Conservation (phyloP, 1,284 basidiomycete species). For the Polyporus tsugae region DNA sequence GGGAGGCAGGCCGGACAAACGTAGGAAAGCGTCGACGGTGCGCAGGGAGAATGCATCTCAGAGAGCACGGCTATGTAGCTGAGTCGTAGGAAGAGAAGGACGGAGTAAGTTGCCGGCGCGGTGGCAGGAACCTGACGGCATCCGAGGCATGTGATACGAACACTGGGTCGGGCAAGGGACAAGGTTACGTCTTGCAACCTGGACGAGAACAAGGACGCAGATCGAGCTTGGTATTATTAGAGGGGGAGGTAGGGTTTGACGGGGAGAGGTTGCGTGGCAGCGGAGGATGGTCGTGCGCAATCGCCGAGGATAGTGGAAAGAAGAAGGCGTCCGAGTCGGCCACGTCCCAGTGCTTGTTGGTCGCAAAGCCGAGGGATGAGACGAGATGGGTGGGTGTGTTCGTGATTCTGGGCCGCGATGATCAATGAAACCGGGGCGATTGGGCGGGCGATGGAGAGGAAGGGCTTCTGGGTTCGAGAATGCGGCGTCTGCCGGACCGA, state of each 20-base stretch:
- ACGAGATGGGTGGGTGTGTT: constrained; percentile 4
- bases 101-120: neutral
- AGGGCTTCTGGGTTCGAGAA: neutral
- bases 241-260: neutral
- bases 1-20: neutral
- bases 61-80: neutral
- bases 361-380: neutral
- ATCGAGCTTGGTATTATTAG: neutral
- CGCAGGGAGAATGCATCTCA: neutral
- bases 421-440: constrained; percentile 5
- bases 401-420: neutral
- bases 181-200: neutral
- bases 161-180: neutral
- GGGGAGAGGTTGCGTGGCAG: neutral
- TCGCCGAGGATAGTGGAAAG: neutral
- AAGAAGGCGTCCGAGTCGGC: neutral
- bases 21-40: neutral
- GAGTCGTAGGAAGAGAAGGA: neutral
- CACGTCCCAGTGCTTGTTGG: neutral
- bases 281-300: neutral
- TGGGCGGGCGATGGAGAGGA: neutral
- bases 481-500: constrained; percentile 4
- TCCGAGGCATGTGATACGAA: neutral
- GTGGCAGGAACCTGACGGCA: neutral
- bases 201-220: neutral